Conservation (phyloP, 805 yeast genomes). For the Candida adriatica region DNA sequence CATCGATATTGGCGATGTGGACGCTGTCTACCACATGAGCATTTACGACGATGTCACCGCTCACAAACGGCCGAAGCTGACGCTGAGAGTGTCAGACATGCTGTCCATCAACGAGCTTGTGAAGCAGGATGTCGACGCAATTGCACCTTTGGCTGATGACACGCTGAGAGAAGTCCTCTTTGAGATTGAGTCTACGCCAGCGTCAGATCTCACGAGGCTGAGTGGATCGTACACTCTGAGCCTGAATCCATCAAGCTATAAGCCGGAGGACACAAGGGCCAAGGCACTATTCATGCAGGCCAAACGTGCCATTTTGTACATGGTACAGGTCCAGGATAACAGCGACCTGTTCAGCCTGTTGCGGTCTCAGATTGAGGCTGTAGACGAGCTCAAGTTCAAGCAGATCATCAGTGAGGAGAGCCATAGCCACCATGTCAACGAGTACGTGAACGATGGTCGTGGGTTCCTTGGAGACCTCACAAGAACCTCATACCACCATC, state of each 20-base stretch:
- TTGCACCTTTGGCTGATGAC: constrained; percentile 48
- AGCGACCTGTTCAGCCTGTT: constrained; percentile 61
- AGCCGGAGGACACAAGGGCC: constrained; percentile 47
- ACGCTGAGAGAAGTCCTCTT: constrained; percentile 39
- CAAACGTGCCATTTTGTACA: constrained; percentile 74
- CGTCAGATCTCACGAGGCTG: constrained; percentile 40
- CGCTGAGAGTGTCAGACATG: constrained; percentile 40
- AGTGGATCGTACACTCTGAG: constrained; percentile 50
- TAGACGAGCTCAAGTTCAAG: constrained; percentile 62
- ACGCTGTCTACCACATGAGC: constrained; percentile 50
- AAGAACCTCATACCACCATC: constrained; percentile 53
- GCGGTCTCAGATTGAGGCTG: constrained; percentile 56
- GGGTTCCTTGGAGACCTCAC: constrained; percentile 46
- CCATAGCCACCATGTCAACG: constrained; percentile 32
- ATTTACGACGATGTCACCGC: constrained; percentile 65
- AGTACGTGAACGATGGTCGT: constrained; percentile 34
- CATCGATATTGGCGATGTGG: constrained; percentile 50
- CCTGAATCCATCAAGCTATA: constrained; percentile 50
- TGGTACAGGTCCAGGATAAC: constrained; percentile 72
- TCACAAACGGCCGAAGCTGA: constrained; percentile 41
- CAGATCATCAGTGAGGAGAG: constrained; percentile 46
- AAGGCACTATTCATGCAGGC: constrained; percentile 64
- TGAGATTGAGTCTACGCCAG: constrained; percentile 35
- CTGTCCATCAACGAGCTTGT: constrained; percentile 37
- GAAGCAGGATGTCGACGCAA: constrained; percentile 32